A percentile compares a stretch with the other conserved stretches of the same genome.
phyloP scores from a whole-genome alignment of 441 rosid species.

The Geranium incanum region DNA sequence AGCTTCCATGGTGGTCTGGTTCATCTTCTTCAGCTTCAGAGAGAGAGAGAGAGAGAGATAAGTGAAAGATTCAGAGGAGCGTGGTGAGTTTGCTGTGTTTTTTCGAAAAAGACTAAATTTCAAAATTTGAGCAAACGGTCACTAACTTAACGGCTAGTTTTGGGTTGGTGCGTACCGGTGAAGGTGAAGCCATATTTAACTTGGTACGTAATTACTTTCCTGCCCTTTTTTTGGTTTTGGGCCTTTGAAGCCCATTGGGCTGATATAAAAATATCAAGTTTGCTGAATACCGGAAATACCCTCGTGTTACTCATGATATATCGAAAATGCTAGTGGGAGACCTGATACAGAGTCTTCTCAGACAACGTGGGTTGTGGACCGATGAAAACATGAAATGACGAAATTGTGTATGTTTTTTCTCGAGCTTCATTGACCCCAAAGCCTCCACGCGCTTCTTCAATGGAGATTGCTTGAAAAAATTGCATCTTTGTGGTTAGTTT shows the following conservation, averaged over 20 bases:
- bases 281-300: not conserved
- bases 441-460: slow-evolving; percentile 6
- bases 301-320: not conserved
- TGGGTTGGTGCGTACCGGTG: not conserved
- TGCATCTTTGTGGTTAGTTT: not conserved
- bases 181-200: no score
- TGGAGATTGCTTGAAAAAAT: slow-evolving; percentile 5
- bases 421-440: slow-evolving; percentile 5
- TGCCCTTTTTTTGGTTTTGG: not conserved
- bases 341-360: not conserved
- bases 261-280: not conserved
- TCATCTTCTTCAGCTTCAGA: slow-evolving; percentile 13
- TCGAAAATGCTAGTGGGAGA: not conserved
- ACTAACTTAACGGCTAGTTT: not conserved
- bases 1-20: slow-evolving; percentile 27
- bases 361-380: not conserved
- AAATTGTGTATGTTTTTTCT: not conserved
- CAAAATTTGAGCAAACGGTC: not conserved
- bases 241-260: not conserved
- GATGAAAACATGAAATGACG: not conserved
- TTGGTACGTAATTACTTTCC: no score
- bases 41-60: not conserved
- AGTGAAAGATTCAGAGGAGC: not conserved
- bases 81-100: not conserved
- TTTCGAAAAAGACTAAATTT: not conserved